phyloP scores from a whole-genome alignment of 768 basidiomycete genomes.

The Pulveroboletus sp. region DNA sequence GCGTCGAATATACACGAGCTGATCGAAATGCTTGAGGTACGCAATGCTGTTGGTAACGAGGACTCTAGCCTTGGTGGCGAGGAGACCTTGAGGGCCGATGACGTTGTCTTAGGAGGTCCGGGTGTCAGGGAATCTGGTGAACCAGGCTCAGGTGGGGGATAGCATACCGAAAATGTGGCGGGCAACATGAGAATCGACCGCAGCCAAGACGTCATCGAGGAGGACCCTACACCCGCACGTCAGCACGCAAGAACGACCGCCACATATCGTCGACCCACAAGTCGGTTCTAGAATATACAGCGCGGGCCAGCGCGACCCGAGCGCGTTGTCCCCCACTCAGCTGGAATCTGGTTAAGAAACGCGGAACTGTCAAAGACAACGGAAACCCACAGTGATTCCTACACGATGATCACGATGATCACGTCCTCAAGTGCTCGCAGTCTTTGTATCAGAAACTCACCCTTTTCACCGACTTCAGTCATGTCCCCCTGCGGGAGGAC shows the following conservation, averaged over 20 bases:
- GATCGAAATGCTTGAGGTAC: slow-evolving; percentile 75
- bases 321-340: slow-evolving; percentile 83
- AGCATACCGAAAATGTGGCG: slow-evolving; percentile 72
- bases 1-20: slow-evolving; percentile 67
- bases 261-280: slow-evolving; percentile 42
- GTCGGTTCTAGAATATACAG: slow-evolving; percentile 89
- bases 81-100: slow-evolving; percentile 78
- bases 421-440: neutral
- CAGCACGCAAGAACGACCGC: neutral
- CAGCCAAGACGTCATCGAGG: slow-evolving; percentile 86
- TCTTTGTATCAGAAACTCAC: slow-evolving; percentile 28
- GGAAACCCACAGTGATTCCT: slow-evolving; percentile 53
- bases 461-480: slow-evolving; percentile 85
- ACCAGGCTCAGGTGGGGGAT: neutral
- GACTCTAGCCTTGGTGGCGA: slow-evolving; percentile 78
- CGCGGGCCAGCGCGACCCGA: slow-evolving; percentile 77
- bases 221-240: slow-evolving; percentile 45
- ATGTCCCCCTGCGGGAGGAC: slow-evolving; percentile 78
- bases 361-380: slow-evolving; percentile 2
- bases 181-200: slow-evolving; percentile 83
- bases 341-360: slow-evolving; percentile 32
- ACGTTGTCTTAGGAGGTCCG: slow-evolving; percentile 56
- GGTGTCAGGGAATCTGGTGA: neutral
- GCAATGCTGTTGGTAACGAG: slow-evolving; percentile 85
- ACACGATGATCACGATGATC: neutral